Conservation (phyloP, 495 filamentous ascomycete genomes). For the Penicillium lividum region DNA sequence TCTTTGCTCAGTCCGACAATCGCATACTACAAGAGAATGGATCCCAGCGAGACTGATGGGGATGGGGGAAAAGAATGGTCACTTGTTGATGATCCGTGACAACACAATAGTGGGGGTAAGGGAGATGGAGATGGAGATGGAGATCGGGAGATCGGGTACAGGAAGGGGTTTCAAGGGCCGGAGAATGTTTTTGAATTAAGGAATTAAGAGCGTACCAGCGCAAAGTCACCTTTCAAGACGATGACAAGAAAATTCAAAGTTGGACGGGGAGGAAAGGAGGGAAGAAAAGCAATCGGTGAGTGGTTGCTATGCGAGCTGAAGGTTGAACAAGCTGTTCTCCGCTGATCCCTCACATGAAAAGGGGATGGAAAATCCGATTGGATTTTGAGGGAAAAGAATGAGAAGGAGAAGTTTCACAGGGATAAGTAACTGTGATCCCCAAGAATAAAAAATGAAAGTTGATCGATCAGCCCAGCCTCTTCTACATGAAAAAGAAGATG, state of each 20-base stretch:
- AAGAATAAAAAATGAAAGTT: constrained; percentile 1
- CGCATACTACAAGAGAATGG: constrained; percentile 37
- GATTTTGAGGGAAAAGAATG: constrained; percentile 16
- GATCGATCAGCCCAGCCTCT: constrained; percentile 7
- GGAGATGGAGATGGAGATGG: constrained; percentile 7
- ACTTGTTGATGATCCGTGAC: constrained; percentile 18
- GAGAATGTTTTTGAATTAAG: background rate
- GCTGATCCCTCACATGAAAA: constrained; percentile 32
- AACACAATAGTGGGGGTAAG: constrained; percentile 22
- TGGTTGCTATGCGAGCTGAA: constrained; percentile 22
- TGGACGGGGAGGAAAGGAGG: constrained; percentile 8
- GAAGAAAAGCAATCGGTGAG: constrained; percentile 19
- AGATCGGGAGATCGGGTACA: constrained; percentile 7
- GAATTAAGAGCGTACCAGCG: constrained; percentile 33
- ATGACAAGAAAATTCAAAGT: constrained; percentile 14
- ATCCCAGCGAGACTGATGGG: constrained; percentile 16
- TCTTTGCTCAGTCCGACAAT: constrained; percentile 32
- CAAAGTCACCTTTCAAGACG: constrained; percentile 23
- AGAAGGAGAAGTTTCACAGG: constrained; percentile 11
- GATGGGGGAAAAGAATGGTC: constrained; percentile 8
- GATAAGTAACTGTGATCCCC: constrained; percentile 6
- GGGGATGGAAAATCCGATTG: constrained; percentile 3
- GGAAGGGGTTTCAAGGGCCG: background rate
- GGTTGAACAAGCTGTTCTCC: constrained; percentile 14
- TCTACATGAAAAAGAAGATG: constrained; percentile 8